A percentile compares a stretch with the other conserved stretches of the same genome.
These are phyloP conservation scores for Boletus edulis DNA, from an alignment of 768 basidiomycete species.

Conservation along the genomic window DNA sequence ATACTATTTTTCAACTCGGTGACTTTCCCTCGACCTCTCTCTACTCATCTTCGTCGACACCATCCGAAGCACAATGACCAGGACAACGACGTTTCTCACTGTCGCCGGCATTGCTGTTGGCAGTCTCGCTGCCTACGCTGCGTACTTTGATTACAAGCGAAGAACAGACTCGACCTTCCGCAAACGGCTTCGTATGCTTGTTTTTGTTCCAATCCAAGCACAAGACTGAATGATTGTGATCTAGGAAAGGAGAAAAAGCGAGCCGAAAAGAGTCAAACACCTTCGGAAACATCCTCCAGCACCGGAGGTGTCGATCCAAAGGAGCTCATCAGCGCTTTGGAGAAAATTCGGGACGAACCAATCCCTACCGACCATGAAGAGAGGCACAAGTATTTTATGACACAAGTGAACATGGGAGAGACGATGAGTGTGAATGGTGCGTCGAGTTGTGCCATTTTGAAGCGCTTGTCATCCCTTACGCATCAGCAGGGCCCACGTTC, in stretches of 20 bases:
- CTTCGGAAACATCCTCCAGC: constrained; percentile 31
- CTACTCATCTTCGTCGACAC: neutral
- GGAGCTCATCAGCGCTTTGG: constrained; percentile 61
- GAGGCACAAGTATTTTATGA: constrained; percentile 90
- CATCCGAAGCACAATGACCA: constrained; percentile 18
- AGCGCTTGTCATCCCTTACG: neutral
- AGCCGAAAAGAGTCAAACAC: constrained; percentile 64
- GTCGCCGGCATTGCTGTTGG: constrained; percentile 50
- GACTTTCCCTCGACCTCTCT: constrained; percentile 11
- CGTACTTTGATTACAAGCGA: constrained; percentile 94
- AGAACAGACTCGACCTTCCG: constrained; percentile 86
- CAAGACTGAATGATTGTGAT: constrained; percentile 1
- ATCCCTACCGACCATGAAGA: constrained; percentile 67
- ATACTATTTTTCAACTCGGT: constrained; percentile 7
- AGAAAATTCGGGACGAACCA: constrained; percentile 66
- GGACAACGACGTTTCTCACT: constrained; percentile 40
- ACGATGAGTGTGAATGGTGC: constrained; percentile 72
- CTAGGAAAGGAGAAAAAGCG: constrained; percentile 92
- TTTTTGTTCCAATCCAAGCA: neutral
- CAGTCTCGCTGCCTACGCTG: constrained; percentile 71
- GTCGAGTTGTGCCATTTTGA: neutral
- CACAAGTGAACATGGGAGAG: constrained; percentile 86
- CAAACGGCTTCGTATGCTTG: constrained; percentile 74
- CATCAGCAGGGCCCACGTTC: constrained; percentile 64
- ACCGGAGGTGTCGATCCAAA: constrained; percentile 40